phyloP scores from a whole-genome alignment of 148 eudicot species.

The Euryodendron excelsum region DNA sequence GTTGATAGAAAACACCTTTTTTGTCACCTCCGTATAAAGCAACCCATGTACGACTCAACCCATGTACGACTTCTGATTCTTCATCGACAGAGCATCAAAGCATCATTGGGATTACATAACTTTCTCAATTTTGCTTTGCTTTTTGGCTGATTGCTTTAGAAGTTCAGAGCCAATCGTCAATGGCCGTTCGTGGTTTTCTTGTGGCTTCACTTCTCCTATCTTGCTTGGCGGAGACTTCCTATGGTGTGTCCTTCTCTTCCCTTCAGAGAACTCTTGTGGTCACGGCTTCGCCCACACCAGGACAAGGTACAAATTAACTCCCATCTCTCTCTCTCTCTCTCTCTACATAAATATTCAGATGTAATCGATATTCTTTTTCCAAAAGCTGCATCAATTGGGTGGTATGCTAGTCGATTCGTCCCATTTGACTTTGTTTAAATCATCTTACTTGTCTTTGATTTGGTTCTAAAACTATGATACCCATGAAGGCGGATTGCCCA shows the following conservation, averaged over 20 bases:
- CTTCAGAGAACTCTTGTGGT: slow-evolving; percentile 44
- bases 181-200: slow-evolving; percentile 24
- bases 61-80: too few relatives aligned
- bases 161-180: slow-evolving; percentile 10
- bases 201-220: slow-evolving; percentile 27
- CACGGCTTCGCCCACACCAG: slow-evolving; percentile 31
- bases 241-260: slow-evolving; percentile 45
- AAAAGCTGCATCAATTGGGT: too few relatives aligned
- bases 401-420: too few relatives aligned
- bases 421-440: too few relatives aligned
- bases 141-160: slow-evolving; percentile 9
- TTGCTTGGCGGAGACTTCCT: slow-evolving; percentile 25
- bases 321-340: neutral
- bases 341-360: neutral
- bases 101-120: too few relatives aligned
- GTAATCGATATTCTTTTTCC: neutral
- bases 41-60: neutral
- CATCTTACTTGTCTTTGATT: too few relatives aligned
- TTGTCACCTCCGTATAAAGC: slow-evolving; percentile 11
- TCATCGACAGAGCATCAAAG: too few relatives aligned
- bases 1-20: neutral
- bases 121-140: neutral
- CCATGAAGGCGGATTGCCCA: neutral
- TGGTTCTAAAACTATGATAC: neutral
- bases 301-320: slow-evolving; percentile 35